Conservation (phyloP, 495 filamentous ascomycete genomes). For the Penicilliopsis zonata region DNA sequence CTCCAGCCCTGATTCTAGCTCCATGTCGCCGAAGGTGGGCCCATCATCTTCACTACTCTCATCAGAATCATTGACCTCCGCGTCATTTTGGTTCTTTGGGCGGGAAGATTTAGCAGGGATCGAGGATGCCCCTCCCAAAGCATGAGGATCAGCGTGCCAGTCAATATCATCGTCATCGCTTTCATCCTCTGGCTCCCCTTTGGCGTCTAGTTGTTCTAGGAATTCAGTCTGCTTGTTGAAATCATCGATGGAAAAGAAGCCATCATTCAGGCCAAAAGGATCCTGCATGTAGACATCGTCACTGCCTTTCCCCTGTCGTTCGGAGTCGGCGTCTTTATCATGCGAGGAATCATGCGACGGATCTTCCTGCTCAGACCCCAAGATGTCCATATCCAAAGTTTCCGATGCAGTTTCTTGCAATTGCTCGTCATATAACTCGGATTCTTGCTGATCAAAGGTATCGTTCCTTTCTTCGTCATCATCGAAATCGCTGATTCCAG, state of each 20-base stretch:
- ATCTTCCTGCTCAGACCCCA: background rate
- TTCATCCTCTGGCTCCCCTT: constrained; percentile 52
- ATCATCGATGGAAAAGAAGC: constrained; percentile 95
- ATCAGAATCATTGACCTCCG: background rate
- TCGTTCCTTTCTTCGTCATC: background rate
- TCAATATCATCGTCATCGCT: constrained; percentile 65
- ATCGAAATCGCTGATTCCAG: background rate
- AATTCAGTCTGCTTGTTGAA: constrained; percentile 90
- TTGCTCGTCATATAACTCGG: background rate
- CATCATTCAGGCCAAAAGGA: constrained; percentile 69
- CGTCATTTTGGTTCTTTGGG: constrained; percentile 8
- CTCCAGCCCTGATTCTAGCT: constrained; percentile 45
- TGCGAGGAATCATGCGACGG: background rate
- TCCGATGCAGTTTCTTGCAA: no score
- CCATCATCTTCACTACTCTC: constrained; percentile 59
- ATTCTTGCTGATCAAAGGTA: no score
- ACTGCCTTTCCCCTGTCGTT: background rate
- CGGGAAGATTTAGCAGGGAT: constrained; percentile 6
- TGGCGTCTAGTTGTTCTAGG: constrained; percentile 69
- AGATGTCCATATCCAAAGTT: no score
- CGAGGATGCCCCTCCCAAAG: constrained; percentile 10
- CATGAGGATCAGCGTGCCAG: constrained; percentile 64
- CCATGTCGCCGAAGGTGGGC: constrained; percentile 57
- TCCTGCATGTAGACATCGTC: constrained; percentile 41
- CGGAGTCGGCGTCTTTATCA: constrained; percentile 7